Conservation (phyloP, 73 alveolate genomes). For the Paramecium primaurelia region DNA sequence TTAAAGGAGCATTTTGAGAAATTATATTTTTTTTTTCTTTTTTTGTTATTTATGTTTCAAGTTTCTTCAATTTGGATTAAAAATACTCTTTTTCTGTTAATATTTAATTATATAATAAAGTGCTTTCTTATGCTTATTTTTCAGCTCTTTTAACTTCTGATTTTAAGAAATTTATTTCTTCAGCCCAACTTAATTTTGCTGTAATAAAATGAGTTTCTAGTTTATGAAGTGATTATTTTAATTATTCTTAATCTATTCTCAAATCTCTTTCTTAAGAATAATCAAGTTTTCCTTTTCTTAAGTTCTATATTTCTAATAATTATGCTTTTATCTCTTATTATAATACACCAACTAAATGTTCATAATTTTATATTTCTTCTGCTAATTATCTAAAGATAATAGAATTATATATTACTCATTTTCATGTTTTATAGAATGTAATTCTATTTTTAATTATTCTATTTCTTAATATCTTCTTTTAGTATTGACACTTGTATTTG, state of each 20-base stretch:
- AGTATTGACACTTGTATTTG: background rate
- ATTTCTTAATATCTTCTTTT: background rate
- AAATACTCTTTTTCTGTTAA: constrained; percentile 16
- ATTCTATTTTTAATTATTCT: background rate
- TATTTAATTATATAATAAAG: background rate
- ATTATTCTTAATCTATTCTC: background rate
- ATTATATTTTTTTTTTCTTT: background rate
- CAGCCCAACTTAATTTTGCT: constrained; percentile 6
- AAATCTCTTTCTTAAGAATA: constrained; percentile 13
- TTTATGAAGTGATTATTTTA: background rate
- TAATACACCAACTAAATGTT: background rate
- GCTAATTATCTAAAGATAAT: background rate
- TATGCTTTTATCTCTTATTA: background rate
- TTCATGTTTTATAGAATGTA: background rate
- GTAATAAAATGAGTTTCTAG: background rate
- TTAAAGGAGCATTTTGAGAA: background rate
- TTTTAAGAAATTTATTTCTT: constrained; percentile 1
- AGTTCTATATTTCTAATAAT: background rate
- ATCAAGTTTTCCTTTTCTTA: constrained; percentile 22
- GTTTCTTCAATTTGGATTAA: background rate
- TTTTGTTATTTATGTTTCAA: background rate
- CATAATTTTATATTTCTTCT: background rate
- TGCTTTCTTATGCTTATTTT: background rate
- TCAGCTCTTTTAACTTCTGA: constrained; percentile 38
- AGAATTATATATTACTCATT: background rate